Evolutionary conservation across 129 eudicot species (phyloP), one percentile per base, ranked within the genome.

Genomic region (Chrysanthemum makinoi): DNA sequence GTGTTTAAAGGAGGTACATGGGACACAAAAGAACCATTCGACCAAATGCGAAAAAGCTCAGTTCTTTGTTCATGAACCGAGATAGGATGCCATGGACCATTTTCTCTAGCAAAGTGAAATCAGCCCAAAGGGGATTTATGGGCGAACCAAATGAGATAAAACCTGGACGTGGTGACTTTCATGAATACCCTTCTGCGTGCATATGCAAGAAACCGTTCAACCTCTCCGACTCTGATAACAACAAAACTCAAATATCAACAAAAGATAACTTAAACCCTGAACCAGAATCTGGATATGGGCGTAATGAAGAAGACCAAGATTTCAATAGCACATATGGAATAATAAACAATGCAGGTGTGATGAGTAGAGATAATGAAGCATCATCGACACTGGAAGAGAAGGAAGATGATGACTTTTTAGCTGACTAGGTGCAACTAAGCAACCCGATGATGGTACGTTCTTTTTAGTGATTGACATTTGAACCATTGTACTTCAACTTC

Each of bases 81-180:
- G 85, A 86, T 49, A 80, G 84, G 79, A 85, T 89, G 96, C 75
- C 78, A 33, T 94, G 99, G 99, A 57, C 74, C 44, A 84, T 80
- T 18, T 94, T 94, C 73, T 83, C 97, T 20, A 88, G 72, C 61
- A 94, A 86, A 82, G 93, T 94, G 24, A 89, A 87, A 80, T 90
- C 96, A 28, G 83, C 90, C 75, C 97, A 94, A 77, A 86, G 93
- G 78, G 99, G 96, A 20, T 94, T 89, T 80, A 87, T 94, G 93
- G 99, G 97, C 15, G 99, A 94, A 75, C 99, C 99, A 2, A 89
- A 89, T 69, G 99, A 94, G 74, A 82, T 89, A 77, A 93, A 75
- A 79, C 90, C 88, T 2, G 95, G 98, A 19, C 83, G 86, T 74
- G 87, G 82, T 0, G 99, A 94, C 22, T 94, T 94, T 65, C 91